Base-by-base conservation (phyloP, 768 basidiomycete genomes). In the Leucocoprinus birnbaumii region DNA sequence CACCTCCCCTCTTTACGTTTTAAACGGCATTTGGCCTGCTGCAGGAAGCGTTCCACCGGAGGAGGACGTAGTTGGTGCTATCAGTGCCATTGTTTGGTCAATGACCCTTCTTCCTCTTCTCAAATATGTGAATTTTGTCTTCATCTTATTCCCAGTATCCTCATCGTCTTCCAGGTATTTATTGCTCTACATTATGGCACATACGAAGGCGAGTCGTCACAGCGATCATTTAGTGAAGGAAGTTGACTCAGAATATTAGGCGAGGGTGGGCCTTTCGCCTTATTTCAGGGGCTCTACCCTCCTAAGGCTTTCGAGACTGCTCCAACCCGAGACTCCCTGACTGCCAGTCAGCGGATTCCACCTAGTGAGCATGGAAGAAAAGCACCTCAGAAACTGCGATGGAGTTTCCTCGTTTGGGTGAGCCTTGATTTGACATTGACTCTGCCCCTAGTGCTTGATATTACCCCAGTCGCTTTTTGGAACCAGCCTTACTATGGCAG, bases 41-140 rank as follows among this genome's bases (percentile, higher is more conserved):
- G 51, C 60, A 3, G 79, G 79, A 0, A 71, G 74, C 10, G 63
- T 72, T 0, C 86, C 85, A 0, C 66, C 77, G 0, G 60, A 71
- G 51, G 85, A 89, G 57, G 85, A 87, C 62, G 67, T 86, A 14
- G 79, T 89, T 49, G 85, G 86, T 0, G 80, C 79, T 3, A 59
- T 87, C 45, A 81, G 79, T 55, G 82, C 84, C 21, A 85, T 87
- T 53, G 62, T 87, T 37, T 87, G 85, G 86, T 66, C 84, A 1
- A 63, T 89, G 31, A 82, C 83, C 0, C 68, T 87, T 24, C 60
- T 86, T 18, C 85, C 86, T 0, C 63, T 86, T 46, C 38, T 83
- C 25, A 87, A 86, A 84, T 87, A 87, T 62, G 85, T 80, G 58
- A 19, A 19, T 44, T 10, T 21, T 19, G 10, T 21, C 3, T 7